These are phyloP conservation scores for Anthostomella pinea DNA, from an alignment of 2,329 filamentous ascomycete species.

Conservation along the genomic window DNA sequence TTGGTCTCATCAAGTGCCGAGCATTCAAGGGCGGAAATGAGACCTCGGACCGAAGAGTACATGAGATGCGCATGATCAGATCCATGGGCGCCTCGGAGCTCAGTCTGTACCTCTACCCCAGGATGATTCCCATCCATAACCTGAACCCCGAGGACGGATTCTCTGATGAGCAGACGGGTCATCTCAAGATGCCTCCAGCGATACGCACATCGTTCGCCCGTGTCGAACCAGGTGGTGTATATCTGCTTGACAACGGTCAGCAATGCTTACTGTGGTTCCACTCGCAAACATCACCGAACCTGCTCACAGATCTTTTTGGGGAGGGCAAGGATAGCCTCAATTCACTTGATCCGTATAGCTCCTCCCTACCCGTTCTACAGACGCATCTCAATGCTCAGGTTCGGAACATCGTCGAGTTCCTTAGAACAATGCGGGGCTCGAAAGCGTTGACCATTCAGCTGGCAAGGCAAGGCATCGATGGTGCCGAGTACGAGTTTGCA, in stretches of 20 bases:
- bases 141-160: slow-evolving; percentile 86
- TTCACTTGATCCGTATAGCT: slow-evolving; percentile 76
- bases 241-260: slow-evolving; percentile 94
- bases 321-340: slow-evolving; percentile 68
- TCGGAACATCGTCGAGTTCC: slow-evolving; percentile 86
- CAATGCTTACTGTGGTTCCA: slow-evolving; percentile 91
- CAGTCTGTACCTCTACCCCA: slow-evolving; percentile 89
- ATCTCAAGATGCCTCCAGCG: slow-evolving; percentile 77
- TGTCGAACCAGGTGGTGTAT: slow-evolving; percentile 89
- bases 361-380: slow-evolving; percentile 76
- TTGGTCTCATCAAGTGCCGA: slow-evolving; percentile 83
- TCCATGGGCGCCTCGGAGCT: slow-evolving; percentile 84
- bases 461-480: slow-evolving; percentile 87
- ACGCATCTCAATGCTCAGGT: slow-evolving; percentile 94
- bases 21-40: slow-evolving; percentile 93
- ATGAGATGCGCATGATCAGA: slow-evolving; percentile 87
- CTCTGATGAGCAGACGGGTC: slow-evolving; percentile 79
- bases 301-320: slow-evolving; percentile 88
- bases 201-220: slow-evolving; percentile 82
- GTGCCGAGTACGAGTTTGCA: slow-evolving; percentile 95
- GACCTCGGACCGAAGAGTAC: slow-evolving; percentile 82
- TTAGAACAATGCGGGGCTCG: slow-evolving; percentile 74
- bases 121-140: slow-evolving; percentile 89
- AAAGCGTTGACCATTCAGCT: slow-evolving; percentile 89
- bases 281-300: slow-evolving; percentile 84